These are phyloP conservation scores for Candida arabinofermentans DNA, from an alignment of 805 yeast genomes.

Conservation along the genomic window DNA sequence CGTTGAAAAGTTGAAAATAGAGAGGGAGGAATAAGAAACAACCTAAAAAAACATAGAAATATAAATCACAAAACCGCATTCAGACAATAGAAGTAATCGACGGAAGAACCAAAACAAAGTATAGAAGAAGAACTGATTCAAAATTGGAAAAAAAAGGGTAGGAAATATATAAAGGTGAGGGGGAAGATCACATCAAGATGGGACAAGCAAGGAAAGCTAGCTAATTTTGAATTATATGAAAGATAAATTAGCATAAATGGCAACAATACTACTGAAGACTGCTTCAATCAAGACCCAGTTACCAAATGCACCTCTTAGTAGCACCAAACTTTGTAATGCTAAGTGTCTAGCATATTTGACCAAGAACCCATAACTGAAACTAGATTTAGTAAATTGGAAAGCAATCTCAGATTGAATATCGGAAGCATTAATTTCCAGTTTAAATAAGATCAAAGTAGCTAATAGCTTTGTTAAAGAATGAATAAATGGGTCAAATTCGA, in stretches of 20 bases:
- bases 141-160: too few species aligned
- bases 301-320: constrained; percentile 41
- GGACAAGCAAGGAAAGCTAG: not conserved
- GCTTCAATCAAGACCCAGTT: constrained; percentile 44
- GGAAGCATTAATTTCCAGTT: constrained; percentile 20
- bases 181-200: too few species aligned
- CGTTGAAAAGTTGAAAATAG: too few species aligned
- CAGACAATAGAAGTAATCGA: too few species aligned
- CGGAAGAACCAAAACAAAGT: too few species aligned
- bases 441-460: constrained; percentile 35
- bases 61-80: too few species aligned
- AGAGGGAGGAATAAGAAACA: too few species aligned
- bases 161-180: too few species aligned
- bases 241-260: constrained; percentile 42
- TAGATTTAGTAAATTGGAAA: constrained; percentile 28
- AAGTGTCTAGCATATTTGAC: constrained; percentile 19
- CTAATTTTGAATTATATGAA: constrained; percentile 19
- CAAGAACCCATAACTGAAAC: constrained; percentile 19
- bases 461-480: constrained; percentile 43
- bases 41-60: too few species aligned
- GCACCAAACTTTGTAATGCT: constrained; percentile 32
- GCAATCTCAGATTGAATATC: constrained; percentile 28
- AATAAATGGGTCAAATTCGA: constrained; percentile 50
- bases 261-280: constrained; percentile 41
- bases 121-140: not conserved